Base-by-base conservation (phyloP, 805 yeast species). In the Wickerhamiella parazyma region DNA sequence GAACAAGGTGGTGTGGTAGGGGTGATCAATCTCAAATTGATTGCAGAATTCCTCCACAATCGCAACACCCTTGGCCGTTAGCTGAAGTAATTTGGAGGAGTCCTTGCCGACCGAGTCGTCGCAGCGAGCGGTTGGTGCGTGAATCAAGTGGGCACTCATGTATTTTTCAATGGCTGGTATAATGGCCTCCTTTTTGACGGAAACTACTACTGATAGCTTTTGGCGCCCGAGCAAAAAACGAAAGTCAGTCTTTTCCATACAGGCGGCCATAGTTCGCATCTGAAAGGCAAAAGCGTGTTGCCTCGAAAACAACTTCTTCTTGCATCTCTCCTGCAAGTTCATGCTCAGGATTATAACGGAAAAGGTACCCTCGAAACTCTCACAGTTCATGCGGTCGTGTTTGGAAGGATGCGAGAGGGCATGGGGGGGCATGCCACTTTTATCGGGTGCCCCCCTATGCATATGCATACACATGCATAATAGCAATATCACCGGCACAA, bases 41-140 rank as follows among this genome's bases (percentile, higher is more conserved):
- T 67, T 64, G 48, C 80, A 75, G 56, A 78, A 84, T 14, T 67
- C 64, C 40, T 73, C 75, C 2, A 87, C 59, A 0, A 84, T 55
- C 0, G 85, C 77, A 6, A 85, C 75, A 1, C 96, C 97, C 55
- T 89, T 89, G 0, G 96, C 86, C 0, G 95, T 84, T 3, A 95
- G 94, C 56, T 89, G 96, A 22, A 84, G 55, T 9, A 18, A 9
- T 16, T n/a, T 28, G 3, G 19, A 8, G 12, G 16, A n/a, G 2
- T 22, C 21, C 2, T 6, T 5, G 3, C 33, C 25, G 18, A 24
- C 24, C 26, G 22, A 18, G 11, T 7, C 11, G 2, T 11, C 17
- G 6, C 38, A 24, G 14, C 43, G 38, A 19, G 31, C 38, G 8
- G 11, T 26, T 3, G 43, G 43, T 16, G 22, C 20, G n/a, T 40